Evolutionary conservation across 1,284 basidiomycete species (phyloP).

Genomic region (Pterulicium gracile): DNA sequence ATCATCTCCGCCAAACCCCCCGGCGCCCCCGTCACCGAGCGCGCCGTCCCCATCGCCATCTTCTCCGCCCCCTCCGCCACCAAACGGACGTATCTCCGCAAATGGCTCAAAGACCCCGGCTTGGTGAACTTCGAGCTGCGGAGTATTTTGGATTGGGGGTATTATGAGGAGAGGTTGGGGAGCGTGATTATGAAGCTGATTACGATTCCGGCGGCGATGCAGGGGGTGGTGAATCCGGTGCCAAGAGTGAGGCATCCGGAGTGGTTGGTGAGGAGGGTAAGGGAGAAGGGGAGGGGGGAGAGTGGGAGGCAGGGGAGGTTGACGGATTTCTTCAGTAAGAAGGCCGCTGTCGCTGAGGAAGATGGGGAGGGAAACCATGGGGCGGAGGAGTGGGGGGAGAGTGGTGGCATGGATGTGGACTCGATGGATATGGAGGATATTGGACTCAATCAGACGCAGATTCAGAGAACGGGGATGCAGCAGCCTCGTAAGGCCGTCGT

Average conservation of each 20-base stretch:
- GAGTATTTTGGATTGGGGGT: slow-evolving; percentile 95
- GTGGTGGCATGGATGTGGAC: slow-evolving; percentile 20
- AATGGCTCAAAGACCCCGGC: slow-evolving; percentile 93
- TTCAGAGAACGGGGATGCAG: background rate
- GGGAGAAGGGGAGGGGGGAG: slow-evolving; percentile 95
- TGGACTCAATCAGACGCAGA: slow-evolving; percentile 16
- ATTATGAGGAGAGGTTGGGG: slow-evolving; percentile 96
- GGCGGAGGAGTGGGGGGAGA: slow-evolving; percentile 22
- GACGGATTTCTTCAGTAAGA: slow-evolving; percentile 81
- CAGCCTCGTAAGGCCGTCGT: background rate
- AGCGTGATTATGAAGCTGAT: slow-evolving; percentile 99
- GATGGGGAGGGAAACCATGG: slow-evolving; percentile 22
- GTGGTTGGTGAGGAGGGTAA: slow-evolving; percentile 92
- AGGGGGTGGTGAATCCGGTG: slow-evolving; percentile 94
- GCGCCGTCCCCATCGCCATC: slow-evolving; percentile 97
- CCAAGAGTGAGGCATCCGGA: slow-evolving; percentile 95
- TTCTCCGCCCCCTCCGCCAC: slow-evolving; percentile 92
- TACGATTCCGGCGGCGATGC: slow-evolving; percentile 98
- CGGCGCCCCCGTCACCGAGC: slow-evolving; percentile 94
- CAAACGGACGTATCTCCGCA: slow-evolving; percentile 86
- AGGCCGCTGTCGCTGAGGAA: background rate
- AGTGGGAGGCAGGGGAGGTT: slow-evolving; percentile 98
- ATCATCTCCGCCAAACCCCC: slow-evolving; percentile 94
- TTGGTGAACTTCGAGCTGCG: slow-evolving; percentile 87
- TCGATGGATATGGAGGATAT: slow-evolving; percentile 61